Evolutionary conservation across 768 basidiomycete genomes (phyloP), one percentile per base, ranked within the genome.

Genomic region (Panaeolus papilionaceus): DNA sequence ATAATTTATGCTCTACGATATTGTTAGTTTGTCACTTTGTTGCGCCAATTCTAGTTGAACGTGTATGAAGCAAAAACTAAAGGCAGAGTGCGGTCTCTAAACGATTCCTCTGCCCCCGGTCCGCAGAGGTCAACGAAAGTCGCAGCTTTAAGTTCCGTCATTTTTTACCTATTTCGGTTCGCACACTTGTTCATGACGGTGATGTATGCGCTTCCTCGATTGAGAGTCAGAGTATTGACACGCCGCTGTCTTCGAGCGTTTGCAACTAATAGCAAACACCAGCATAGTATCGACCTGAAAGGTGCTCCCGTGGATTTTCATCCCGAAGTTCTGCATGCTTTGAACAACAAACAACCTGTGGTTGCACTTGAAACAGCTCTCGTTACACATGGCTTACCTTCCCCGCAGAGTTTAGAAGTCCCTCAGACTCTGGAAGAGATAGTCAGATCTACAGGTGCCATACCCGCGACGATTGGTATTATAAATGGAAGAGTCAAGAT

Each of bases 301-400:
- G 54, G 54, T 44, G 79, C 81, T 11, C 81, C 83, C 4, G 64
- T 95, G 11, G 93, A 95, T 76, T 75, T 95, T 38, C 90, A 91
- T 64, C 91, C 92, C 9, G 96, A 99, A 76, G 90, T 98, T 38
- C 81, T 91, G 69, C 86, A 96, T 65, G 96, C 96, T 3, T 83
- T 97, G 23, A 81, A 84, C 4, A 79, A 83, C 47, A 80, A 83
- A 10, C 82, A 80, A 68, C 89, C 95, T 20, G 83, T 98, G 54
- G 95, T 98, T 11, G 96, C 96, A 12, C 87, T 99, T 11, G 97
- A 99, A 77, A 94, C 92, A 1, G 91, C 97, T 1, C 87, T 99
- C 64, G 89, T 98, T 67, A 96, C 96, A 1, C 95, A 98, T 82
- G 97, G 95, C 20, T 88, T 97, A 80, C 94, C 95, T 0, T 88